Percentiles rank a stretch among this genome's conserved stretches.
Evolutionary conservation across 306 rosid species (phyloP).

Genomic region (Trifolium fragiferum): DNA sequence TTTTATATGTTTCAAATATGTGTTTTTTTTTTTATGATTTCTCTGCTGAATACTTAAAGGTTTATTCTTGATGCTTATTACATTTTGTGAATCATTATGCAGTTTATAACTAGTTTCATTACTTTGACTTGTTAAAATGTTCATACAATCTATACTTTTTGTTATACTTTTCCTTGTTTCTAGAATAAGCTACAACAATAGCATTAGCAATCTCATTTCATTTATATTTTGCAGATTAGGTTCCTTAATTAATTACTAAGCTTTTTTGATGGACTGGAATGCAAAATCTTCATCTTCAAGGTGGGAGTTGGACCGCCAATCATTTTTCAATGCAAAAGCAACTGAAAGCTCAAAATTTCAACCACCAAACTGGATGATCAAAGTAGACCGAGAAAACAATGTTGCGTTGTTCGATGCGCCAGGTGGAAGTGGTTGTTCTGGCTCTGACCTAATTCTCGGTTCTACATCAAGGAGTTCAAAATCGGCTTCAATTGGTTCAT

Average conservation of each 20-base stretch:
- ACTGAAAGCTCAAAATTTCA: constrained; percentile 56
- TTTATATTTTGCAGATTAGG: constrained; percentile 45
- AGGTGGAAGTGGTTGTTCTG: constrained; percentile 57
- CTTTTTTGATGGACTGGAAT: constrained; percentile 78
- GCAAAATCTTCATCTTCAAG: constrained; percentile 50
- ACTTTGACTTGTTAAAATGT: constrained; percentile 18
- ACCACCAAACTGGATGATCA: constrained; percentile 51
- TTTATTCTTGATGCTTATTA: constrained; percentile 12
- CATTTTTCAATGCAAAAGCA: constrained; percentile 52
- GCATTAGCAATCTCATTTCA: not conserved
- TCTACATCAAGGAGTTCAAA: constrained; percentile 66
- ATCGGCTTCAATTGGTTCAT: constrained; percentile 69
- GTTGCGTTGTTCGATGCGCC: constrained; percentile 54
- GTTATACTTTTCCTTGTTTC: constrained; percentile 14
- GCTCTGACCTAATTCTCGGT: constrained; percentile 52
- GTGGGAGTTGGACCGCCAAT: constrained; percentile 78
- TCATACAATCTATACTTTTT: not conserved
- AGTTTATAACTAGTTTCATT: constrained; percentile 29
- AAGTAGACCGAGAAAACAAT: constrained; percentile 56
- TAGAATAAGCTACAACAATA: constrained; percentile 5
- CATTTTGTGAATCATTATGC: not conserved
- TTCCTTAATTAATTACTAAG: constrained; percentile 37
- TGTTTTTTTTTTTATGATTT: constrained; percentile 12
- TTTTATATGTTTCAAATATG: constrained; percentile 22
- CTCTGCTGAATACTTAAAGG: not conserved